Percentiles rank a stretch among this genome's conserved stretches.
Conservation (phyloP, 1,284 basidiomycete species). For the Trichosporon asahii region DNA sequence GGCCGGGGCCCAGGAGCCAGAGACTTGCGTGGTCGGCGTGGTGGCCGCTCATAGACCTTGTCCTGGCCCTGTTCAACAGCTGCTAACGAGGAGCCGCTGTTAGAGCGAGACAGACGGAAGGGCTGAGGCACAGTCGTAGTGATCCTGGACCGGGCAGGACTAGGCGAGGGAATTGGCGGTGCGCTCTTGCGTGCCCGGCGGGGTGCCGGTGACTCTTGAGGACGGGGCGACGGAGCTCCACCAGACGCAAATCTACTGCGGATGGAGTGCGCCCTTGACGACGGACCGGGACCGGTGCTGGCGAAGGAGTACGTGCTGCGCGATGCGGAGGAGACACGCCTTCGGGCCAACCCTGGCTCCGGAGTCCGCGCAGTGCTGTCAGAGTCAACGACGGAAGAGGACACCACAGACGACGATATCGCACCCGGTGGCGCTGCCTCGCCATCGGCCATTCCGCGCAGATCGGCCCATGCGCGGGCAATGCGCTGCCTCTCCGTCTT, state of each 20-base stretch:
- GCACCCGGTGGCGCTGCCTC: constrained; percentile 9
- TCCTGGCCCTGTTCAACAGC: background rate
- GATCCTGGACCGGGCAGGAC: background rate
- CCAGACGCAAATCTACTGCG: background rate
- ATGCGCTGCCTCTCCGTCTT: constrained; percentile 26
- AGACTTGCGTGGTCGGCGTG: background rate
- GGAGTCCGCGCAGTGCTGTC: background rate
- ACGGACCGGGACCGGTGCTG: background rate
- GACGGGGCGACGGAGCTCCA: background rate
- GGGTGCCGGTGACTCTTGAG: background rate
- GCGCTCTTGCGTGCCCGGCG: background rate
- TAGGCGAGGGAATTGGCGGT: background rate
- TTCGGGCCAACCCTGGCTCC: background rate
- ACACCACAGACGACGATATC: background rate
- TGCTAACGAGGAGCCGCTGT: background rate
- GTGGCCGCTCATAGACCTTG: background rate
- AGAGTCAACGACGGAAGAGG: background rate
- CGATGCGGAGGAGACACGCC: constrained; percentile 1
- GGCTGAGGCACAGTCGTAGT: constrained; percentile 18
- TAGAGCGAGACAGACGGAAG: constrained; percentile 16
- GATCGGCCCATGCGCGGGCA: constrained; percentile 25
- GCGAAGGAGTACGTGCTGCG: background rate
- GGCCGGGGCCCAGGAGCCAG: background rate
- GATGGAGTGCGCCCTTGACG: background rate
- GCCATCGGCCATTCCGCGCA: constrained; percentile 25